phyloP scores from a whole-genome alignment of 1,284 basidiomycete species.

The Marasmius fiardii region DNA sequence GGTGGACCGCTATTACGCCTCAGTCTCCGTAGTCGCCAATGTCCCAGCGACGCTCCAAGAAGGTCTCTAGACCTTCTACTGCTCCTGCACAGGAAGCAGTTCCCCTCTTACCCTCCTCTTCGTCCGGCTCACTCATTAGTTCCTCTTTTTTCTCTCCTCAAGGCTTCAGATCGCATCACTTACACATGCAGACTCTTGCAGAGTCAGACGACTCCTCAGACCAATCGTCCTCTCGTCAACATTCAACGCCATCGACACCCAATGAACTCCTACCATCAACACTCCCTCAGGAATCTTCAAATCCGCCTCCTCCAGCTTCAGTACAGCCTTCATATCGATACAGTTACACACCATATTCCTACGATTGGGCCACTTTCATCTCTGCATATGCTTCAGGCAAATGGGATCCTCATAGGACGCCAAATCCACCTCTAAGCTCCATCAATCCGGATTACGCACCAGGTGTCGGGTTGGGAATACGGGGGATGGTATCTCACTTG shows the following conservation, averaged over 20 bases:
- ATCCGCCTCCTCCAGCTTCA: background rate
- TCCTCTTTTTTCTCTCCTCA: conserved; percentile 1
- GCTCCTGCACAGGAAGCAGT: conserved; percentile 15
- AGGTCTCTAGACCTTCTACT: conserved; percentile 14
- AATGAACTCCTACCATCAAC: conserved; percentile 1
- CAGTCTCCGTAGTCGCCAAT: conserved; percentile 1
- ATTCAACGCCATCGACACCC: conserved; percentile 10
- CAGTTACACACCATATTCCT: conserved; percentile 17
- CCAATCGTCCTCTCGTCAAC: conserved; percentile 7
- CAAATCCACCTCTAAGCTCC: conserved; percentile 51
- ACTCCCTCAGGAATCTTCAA: background rate
- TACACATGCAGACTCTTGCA: conserved; percentile 13
- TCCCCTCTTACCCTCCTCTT: conserved; percentile 9
- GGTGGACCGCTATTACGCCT: background rate
- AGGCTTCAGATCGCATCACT: background rate
- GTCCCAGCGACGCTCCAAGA: conserved; percentile 12
- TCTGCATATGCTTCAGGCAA: conserved; percentile 71
- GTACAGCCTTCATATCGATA: background rate
- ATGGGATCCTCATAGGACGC: conserved; percentile 79
- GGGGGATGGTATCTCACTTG: background rate
- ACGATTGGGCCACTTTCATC: conserved; percentile 78
- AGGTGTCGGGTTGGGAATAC: background rate
- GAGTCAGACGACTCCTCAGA: conserved; percentile 14
- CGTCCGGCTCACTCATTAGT: background rate
- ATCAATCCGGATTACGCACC: background rate